Evolutionary conservation across 2,329 filamentous ascomycete genomes (phyloP), one percentile per base, ranked within the genome.

Genomic region (Raffaelea arxii): DNA sequence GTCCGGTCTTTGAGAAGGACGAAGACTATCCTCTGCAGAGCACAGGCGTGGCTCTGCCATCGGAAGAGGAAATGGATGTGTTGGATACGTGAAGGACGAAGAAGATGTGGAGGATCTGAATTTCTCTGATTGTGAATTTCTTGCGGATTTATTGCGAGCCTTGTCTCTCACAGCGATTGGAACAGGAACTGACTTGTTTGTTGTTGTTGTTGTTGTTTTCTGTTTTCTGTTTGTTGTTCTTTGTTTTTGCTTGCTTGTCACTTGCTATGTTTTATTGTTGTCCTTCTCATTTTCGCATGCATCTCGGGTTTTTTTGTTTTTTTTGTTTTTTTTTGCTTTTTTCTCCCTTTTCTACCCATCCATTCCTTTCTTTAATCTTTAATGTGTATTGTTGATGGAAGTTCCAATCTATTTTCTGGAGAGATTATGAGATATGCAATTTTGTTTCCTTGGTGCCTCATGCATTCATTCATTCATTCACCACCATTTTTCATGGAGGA

Each of bases 1-100:
- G 72, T 3, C 59, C 65, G 12, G 57, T 63, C n/a, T 76, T 71
- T 60, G 74, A 77, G 55, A 77, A 71, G 57, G 68, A 67, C 24
- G 73, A 76, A 55, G 59, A 56, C 24, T 52, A 63, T 21, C 59
- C 64, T 16, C 47, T 44, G 1, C 32, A 36, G 32, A 36, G 32
- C 16, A 30, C 44, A 47, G 68, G 64, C 41, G 69, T 61, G 4
- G 54, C 57, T 44, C 58, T 59, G 30, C 66, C 67, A 18, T 65
- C 62, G 16, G 65, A 68, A 25, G 62, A 68, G 39, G 67, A 69
- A 46, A 54, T 52, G 35, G 68, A 71, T 51, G 59, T 69, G 30
- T 58, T 70, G 41, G 59, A 68, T 36, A 64, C 63, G 19, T 70
- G 53, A 58, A n/a, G 22, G 11, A 6, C 5, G 32, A 36, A 36